Base-by-base conservation (phyloP, 2,329 filamentous ascomycete species). In the Fusarium sp. region DNA sequence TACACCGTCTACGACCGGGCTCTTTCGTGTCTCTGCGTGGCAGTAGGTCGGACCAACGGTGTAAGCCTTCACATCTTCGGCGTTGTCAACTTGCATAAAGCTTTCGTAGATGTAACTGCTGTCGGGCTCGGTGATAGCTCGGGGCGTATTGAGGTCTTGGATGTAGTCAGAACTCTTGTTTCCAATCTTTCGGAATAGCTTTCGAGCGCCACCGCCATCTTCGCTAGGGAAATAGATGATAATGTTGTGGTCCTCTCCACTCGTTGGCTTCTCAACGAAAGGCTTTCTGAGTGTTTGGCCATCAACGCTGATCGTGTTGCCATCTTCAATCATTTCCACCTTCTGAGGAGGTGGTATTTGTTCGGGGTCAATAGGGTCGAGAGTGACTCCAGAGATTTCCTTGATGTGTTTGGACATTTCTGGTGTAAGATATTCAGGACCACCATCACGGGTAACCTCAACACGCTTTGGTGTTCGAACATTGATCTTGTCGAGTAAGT, bases 161-260 rank as follows among this genome's bases (percentile, higher is more conserved):
- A 98, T 92, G 76, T 92, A 97, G 79, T 99, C 97, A 2, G 95
- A 98, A 80, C 95, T 98, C 82, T 99, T 99, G 85, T 99, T 99
- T 75, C 97, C 97, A 75, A 99, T 93, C 80, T 99, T 99, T 61
- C 96, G 88, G 82, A 99, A 99, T 5, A 99, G 87, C 72, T 95
- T 93, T 62, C 97, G 88, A 27, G 94, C 97, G 63, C 96, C 96
- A 49, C 95, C 94, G 6, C 94, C 94, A 49, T 92, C 88, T 43
- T 93, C 92, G 67, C 90, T 92, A 23, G 95, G 93, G 76, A 97
- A 98, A 82, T 98, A 99, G 59, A 99, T 98, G 81, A 97, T 92
- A 74, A 99, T 97, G 78, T 99, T 99, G 82, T 99, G 96, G 76
- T 99, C 95, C 81, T 99, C 96, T 34, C 96, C 96, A 76, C 93